Base-by-base conservation (phyloP, 2,329 filamentous ascomycete species). In the Neopestalotiopsis sp. region DNA sequence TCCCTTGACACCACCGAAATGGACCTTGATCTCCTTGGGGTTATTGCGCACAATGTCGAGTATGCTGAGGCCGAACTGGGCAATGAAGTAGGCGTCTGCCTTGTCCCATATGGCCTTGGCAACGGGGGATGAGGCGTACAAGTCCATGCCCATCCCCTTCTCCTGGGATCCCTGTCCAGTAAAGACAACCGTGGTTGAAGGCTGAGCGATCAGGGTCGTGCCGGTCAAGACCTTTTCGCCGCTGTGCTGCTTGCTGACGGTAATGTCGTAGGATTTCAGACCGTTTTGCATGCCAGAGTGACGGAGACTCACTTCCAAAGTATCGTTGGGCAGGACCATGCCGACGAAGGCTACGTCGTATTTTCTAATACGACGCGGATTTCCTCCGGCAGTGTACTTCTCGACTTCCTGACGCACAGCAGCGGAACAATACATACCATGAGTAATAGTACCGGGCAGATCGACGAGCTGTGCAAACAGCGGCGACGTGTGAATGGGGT, bases 161-260 rank as follows among this genome's bases (percentile, higher is more conserved):
- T 76, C 74, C 69, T 83, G 81, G 49, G 76, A 79, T 5, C 82
- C 82, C 68, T 84, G 82, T 1, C 82, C 82, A 7, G 79, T 81
- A 67, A 84, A 84, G 13, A 82, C 58, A 62, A 79, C 80, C 1
- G 79, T 77, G 3, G 81, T 80, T 2, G 67, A 67, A 3, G 71
- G 71, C 45, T 77, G 79, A 65, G 78, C 78, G 57, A 78, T 71
- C 63, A 67, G 72, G 14, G 71, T 70, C 20, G 70, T 67, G 0
- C 72, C 73, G 1, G 66, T 60, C 10, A 81, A 66, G 12, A 81
- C 79, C 62, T 74, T 77, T 20, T 79, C 76, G 14, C 70, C 75
- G 4, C 71, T 77, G 20, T 71, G 71, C 40, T 72, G 68, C 63
- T 81, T 80, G 13, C 67, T 67, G 1, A 75, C 80, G 45, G 76